Evolutionary conservation across 2,329 filamentous ascomycete genomes (phyloP), one percentile per base, ranked within the genome.

Genomic region (Fusarium sp.): DNA sequence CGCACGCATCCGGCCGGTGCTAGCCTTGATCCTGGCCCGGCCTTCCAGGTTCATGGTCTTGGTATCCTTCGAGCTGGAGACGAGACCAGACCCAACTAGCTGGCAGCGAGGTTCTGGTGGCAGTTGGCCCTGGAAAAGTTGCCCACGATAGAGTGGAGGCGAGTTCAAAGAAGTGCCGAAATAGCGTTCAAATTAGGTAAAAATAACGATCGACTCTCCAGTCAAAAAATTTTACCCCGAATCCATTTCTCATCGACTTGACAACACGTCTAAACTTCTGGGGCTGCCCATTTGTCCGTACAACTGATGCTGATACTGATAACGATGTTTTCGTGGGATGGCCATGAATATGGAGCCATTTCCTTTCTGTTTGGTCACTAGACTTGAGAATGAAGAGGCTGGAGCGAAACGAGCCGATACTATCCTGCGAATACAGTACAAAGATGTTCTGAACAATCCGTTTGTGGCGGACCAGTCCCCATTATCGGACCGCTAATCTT

Each of bases 181-280:
- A 65, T 75, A 70, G 71, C 72, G 72, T 77, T 72, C 70, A 61
- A 67, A 78, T 79, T 79, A 79, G 72, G 77, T 79, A 79, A 79
- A 77, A 77, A 67, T 75, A 77, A 78, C 73, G 69, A 64, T 50
- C 34, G 61, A 60, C 67, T 77, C 75, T 76, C 77, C 77, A 79
- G 76, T 78, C 76, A 78, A 74, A 78, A 76, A 31, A 64, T 77
- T 77, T 77, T 74, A 63, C 57, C 45, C 51, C 71, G 65, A 79
- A 75, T 75, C 74, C 58, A 77, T 77, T 77, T 77, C 74, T 76
- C 72, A 75, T 75, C 62, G 52, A 72, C 67, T 72, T 74, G 71
- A 71, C 69, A 67, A 68, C 70, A 64, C 70, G 45, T 62, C 64
- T 62, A 49, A 46, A 50, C 53, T 36, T 38, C 30, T 62, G 46